Base-by-base conservation (phyloP, 805 yeast species). In the Dipodascopsis tothii region DNA sequence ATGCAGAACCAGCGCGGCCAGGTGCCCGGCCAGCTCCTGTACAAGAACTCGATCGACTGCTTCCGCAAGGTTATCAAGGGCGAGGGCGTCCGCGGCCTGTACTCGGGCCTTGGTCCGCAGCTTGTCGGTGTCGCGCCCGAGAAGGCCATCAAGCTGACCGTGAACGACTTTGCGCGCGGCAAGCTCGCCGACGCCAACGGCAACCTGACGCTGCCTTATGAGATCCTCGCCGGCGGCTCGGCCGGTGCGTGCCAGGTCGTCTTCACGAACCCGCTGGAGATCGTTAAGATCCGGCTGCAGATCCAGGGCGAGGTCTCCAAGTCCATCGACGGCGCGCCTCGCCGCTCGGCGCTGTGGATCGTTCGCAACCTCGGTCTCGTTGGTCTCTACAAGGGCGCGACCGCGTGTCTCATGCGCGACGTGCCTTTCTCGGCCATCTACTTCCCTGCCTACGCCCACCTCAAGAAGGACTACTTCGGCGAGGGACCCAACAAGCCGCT, bases 181-280 rank as follows among this genome's bases (percentile, higher is more conserved):
- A 71, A 77, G 43, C 79, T 90, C 50, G 73, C 84, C n/a, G 69
- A 70, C 48, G 62, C 60, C 44, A 67, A 72, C 37, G 80, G 78
- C 43, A 61, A 69, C 25, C 68, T 79, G 39, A 63, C 76, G 2
- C 52, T 74, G 53, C 61, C 66, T 22, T 74, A 81, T 72, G 97
- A 90, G 65, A 70, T 90, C 37, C 44, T 77, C 3, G 90, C 97
- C 5, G 98, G 98, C 63, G 86, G 92, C 41, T 70, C 82, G 36
- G 98, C 98, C 9, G 98, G 98, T 63, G 92, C 84, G 0, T 87
- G 96, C 66, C 98, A 90, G 66, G 97, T 92, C 36, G 72, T 90
- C 14, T 87, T 92, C 71, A 90, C 97, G 25, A 90, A 90, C 63
- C 98, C 98, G 4, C 71, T 90, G 53, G 98, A 90, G 66, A 87